Evolutionary conservation across 352 stramenopile species (phyloP).

Genomic region (Phytophthora rubi): DNA sequence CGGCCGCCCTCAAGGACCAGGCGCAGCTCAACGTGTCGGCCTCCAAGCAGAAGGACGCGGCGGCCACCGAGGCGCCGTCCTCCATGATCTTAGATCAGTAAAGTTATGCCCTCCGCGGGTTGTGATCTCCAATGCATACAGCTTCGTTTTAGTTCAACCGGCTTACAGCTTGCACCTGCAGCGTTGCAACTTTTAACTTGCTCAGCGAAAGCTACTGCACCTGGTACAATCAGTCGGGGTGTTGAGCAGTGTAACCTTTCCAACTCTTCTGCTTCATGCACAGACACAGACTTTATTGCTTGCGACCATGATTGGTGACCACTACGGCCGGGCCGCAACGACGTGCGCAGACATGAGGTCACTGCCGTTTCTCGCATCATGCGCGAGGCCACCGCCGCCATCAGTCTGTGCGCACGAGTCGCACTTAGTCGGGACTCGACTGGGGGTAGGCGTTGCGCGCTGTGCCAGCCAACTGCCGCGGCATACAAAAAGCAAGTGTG

Average conservation of each 20-base stretch:
- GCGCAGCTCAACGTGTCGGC: constrained; percentile 71
- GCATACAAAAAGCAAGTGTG: constrained; percentile 30
- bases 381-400: constrained; percentile 14
- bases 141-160: constrained; percentile 24
- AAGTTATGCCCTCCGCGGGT: constrained; percentile 42
- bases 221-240: too few relatives aligned
- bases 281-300: neutral
- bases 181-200: too few relatives aligned
- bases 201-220: too few relatives aligned
- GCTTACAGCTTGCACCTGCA: too few relatives aligned
- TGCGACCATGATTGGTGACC: constrained; percentile 11
- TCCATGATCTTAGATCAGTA: constrained; percentile 91
- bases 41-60: constrained; percentile 69
- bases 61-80: constrained; percentile 61
- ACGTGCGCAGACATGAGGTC: neutral
- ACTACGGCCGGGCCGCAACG: neutral
- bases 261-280: too few relatives aligned
- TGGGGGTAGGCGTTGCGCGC: constrained; percentile 20
- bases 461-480: constrained; percentile 34
- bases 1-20: constrained; percentile 74
- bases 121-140: constrained; percentile 47
- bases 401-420: constrained; percentile 26
- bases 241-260: too few relatives aligned
- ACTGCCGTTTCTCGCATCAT: constrained; percentile 23
- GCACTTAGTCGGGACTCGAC: constrained; percentile 19